Evolutionary conservation across 163 green algal genomes (phyloP).

Genomic region (Scenedesmus sp.): DNA sequence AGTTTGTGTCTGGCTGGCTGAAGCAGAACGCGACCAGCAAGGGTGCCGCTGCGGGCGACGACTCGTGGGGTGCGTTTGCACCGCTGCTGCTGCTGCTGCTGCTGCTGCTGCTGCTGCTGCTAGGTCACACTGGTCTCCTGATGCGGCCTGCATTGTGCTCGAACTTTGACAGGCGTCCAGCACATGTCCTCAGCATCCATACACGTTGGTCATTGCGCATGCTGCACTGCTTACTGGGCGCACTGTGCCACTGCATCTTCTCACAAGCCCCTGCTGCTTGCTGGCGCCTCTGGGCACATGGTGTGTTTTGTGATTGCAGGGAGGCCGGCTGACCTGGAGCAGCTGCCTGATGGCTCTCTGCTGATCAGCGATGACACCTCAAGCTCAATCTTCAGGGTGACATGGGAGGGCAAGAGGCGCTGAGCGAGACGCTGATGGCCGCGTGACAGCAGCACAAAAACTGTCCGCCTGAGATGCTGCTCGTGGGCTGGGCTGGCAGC

Average conservation of each 20-base stretch:
- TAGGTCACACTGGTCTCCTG: not conserved
- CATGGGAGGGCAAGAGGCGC: not conserved
- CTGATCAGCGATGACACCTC: conserved; percentile 67
- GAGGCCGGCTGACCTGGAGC: conserved; percentile 64
- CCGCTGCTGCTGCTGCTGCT: not conserved
- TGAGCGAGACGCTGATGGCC: not conserved
- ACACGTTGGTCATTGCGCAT: no score
- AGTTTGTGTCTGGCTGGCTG: conserved; percentile 5
- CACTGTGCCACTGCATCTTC: not conserved
- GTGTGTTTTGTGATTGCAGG: conserved; percentile 35
- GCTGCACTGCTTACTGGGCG: no score
- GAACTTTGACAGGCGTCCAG: no score
- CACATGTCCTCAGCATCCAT: no score
- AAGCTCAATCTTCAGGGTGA: not conserved
- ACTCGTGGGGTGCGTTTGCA: conserved; percentile 7
- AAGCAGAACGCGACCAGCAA: not conserved
- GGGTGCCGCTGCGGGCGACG: not conserved
- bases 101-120: conserved; percentile 16
- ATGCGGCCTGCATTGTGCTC: not conserved
- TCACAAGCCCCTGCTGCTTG: not conserved
- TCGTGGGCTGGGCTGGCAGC: no score
- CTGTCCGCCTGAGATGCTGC: no score
- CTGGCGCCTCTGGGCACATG: no score
- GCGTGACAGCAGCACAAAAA: no score
- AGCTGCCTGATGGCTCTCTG: conserved; percentile 66